Percentiles rank a stretch among this genome's conserved stretches.
phyloP scores from a whole-genome alignment of 495 filamentous ascomycete species.

The Jackrogersella multiformis region DNA sequence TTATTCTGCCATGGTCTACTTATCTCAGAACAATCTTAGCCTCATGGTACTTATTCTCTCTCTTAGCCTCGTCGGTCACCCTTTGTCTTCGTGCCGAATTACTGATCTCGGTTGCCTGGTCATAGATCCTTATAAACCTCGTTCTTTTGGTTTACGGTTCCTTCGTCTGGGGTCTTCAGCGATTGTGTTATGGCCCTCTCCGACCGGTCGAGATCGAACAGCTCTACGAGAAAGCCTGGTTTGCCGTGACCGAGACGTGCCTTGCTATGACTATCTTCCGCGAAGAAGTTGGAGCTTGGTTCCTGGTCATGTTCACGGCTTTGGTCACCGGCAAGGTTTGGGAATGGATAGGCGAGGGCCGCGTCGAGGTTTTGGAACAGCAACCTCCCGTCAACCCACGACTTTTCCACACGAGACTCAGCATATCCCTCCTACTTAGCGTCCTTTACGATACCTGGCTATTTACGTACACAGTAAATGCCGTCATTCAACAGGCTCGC shows the following conservation, averaged over 20 bases:
- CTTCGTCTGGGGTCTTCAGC: constrained; percentile 85
- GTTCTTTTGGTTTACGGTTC: constrained; percentile 77
- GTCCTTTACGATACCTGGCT: constrained; percentile 79
- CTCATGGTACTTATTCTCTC: constrained; percentile 71
- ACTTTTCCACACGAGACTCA: constrained; percentile 86
- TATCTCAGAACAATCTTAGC: constrained; percentile 93
- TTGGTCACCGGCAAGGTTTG: constrained; percentile 95
- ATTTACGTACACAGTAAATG: constrained; percentile 79
- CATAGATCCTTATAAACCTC: constrained; percentile 87
- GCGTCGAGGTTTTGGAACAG: constrained; percentile 93
- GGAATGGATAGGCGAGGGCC: constrained; percentile 96
- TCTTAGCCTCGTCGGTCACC: not conserved
- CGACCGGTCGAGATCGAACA: constrained; percentile 96
- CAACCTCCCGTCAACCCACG: constrained; percentile 91
- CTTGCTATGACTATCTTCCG: constrained; percentile 99
- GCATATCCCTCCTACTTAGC: constrained; percentile 78
- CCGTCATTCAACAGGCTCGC: constrained; percentile 83
- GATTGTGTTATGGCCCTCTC: constrained; percentile 88
- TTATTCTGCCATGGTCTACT: constrained; percentile 95
- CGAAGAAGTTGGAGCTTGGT: constrained; percentile 92
- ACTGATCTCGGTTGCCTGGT: constrained; percentile 21
- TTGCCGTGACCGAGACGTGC: constrained; percentile 94
- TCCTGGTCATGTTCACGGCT: constrained; percentile 92
- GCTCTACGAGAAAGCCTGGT: constrained; percentile 97
- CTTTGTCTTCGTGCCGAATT: not conserved